Evolutionary conservation across 2,329 filamentous ascomycete genomes (phyloP).

Genomic region (Penicillium sp.): DNA sequence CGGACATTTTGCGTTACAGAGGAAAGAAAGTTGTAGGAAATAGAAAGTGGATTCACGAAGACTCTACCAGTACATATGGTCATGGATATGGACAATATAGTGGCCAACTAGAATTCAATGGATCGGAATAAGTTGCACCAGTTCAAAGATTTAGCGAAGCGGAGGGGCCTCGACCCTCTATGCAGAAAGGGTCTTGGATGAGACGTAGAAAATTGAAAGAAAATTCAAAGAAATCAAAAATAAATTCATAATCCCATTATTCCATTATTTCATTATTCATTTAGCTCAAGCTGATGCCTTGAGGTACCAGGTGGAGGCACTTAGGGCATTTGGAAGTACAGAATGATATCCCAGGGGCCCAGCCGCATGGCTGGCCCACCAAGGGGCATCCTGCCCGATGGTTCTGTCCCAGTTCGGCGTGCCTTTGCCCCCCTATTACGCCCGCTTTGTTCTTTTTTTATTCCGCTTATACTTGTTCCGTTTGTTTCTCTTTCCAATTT

Average conservation of each 20-base stretch:
- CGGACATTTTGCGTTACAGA: conserved; percentile 16
- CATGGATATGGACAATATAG: neutral
- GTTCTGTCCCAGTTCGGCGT: conserved; percentile 12
- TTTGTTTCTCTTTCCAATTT: conserved; percentile 17
- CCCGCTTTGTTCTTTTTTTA: conserved; percentile 12
- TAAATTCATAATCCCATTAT: neutral
- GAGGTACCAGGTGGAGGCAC: conserved; percentile 12
- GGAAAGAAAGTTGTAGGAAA: conserved; percentile 8
- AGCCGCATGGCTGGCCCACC: conserved; percentile 22
- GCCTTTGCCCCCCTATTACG: conserved; percentile 8
- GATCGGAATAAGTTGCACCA: neutral
- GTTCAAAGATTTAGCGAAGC: conserved; percentile 14
- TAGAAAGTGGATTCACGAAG: conserved; percentile 13
- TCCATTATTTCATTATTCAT: conserved; percentile 8
- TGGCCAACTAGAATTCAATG: conserved; percentile 1
- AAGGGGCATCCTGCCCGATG: conserved; percentile 18
- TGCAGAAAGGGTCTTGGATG: conserved; percentile 18
- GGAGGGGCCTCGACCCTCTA: conserved; percentile 19
- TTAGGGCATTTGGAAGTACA: conserved; percentile 7
- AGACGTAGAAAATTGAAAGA: conserved; percentile 6
- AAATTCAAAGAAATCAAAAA: neutral
- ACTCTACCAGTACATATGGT: conserved; percentile 8
- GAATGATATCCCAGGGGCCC: conserved; percentile 13
- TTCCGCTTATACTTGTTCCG: conserved; percentile 18
- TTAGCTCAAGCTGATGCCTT: conserved; percentile 10